Conservation (phyloP, 2,329 filamentous ascomycete species). For the Colletotrichum costaricense region DNA sequence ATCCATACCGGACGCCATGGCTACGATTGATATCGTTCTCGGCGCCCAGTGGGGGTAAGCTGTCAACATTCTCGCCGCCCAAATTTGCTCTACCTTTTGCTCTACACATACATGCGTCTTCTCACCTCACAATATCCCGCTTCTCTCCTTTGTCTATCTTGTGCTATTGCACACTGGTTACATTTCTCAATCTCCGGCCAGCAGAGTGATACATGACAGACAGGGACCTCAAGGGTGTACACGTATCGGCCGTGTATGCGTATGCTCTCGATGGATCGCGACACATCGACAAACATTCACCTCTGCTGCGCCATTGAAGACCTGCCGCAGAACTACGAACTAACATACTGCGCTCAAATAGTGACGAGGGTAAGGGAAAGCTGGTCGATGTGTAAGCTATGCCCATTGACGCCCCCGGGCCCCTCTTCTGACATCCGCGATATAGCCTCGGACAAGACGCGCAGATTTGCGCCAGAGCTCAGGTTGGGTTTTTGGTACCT, state of each 20-base stretch:
- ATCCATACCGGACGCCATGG: constrained; percentile 23
- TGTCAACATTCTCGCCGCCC: constrained; percentile 27
- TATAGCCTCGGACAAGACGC: constrained; percentile 39
- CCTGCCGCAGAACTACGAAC: not conserved
- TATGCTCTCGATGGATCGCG: not conserved
- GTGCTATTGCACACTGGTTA: not conserved
- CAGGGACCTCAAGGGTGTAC: not conserved
- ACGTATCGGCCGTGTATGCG: not conserved
- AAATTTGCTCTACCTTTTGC: constrained; percentile 32
- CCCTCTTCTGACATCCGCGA: constrained; percentile 29
- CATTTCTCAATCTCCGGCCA: not conserved
- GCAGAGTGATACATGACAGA: not conserved
- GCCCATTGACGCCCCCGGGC: constrained; percentile 28
- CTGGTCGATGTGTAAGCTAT: constrained; percentile 47
- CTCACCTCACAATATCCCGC: not conserved
- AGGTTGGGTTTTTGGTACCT: constrained; percentile 31
- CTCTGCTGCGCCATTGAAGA: constrained; percentile 12
- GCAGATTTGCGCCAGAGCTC: constrained; percentile 37
- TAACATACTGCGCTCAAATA: constrained; percentile 37
- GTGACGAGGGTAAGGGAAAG: constrained; percentile 53
- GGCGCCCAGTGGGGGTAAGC: constrained; percentile 53
- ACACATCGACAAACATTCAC: not conserved
- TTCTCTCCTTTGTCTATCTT: not conserved
- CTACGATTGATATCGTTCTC: constrained; percentile 47
- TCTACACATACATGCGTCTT: constrained; percentile 9